Evolutionary conservation across 106 monocot species (phyloP), one percentile per base, ranked within the genome.

Genomic region (Dioscorea alata): DNA sequence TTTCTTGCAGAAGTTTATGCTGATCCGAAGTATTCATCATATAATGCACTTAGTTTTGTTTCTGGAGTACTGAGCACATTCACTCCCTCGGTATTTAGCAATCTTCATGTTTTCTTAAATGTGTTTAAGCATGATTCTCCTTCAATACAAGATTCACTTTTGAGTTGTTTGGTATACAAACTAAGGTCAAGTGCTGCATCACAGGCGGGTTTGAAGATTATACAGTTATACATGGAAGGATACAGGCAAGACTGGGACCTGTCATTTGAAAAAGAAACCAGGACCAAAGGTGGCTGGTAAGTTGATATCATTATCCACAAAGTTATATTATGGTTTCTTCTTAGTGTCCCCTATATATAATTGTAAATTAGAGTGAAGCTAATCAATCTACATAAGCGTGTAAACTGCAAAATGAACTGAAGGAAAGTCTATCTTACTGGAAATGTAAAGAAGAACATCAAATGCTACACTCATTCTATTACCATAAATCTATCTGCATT

Each of bases 201-300:
- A 58, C 65, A 96, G 95, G 83, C 91, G 71, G 95, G 91, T 73
- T 21, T 96, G 76, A 96, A 86, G 73, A 88, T 96, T 22, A 71
- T 88, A 62, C 81, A 96, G 68, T 84, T 58, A 61, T 96, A 91
- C 65, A 84, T 91, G 72, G 88, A 91, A 89, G 95, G 95, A 65
- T 96, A 96, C 77, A 79, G 95, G 52, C 95, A 96, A 64, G 88
- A 96, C 60, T 96, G 95, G 95, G 82, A 52, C 12, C 86, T 96
- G 60, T 96, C 95, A 59, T 96, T 86, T 78, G 56, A 91, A 80
- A 80, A 82, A 72, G 75, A 88, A 64, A 96, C 95, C 4, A 69
- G 73, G 58, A 49, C 71, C 20, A 96, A 75, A 78, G 95, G 91
- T 49, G 95, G 95, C 57, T 96, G 95, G 95, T 96, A 79, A 34